A percentile compares a stretch with the other conserved stretches of the same genome.
Conservation (phyloP, 23 red algal species). For the Agarophyton chilense region DNA sequence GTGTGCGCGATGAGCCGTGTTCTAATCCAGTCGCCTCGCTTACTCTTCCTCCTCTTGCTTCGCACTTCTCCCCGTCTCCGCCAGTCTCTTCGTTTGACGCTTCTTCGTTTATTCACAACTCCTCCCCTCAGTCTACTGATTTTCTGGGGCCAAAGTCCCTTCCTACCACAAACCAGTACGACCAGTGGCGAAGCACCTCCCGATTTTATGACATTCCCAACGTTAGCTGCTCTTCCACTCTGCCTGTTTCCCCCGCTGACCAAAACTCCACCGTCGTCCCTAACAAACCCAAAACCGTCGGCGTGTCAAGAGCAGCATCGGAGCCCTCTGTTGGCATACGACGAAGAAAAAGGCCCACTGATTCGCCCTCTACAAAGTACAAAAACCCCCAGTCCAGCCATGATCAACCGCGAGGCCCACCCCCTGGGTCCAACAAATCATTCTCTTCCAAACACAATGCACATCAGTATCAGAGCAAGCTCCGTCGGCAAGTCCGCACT, state of each 20-base stretch:
- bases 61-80: background rate
- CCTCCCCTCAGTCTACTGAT: background rate
- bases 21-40: background rate
- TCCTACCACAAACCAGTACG: background rate
- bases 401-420: background rate
- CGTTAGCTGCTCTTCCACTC: background rate
- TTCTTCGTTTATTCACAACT: background rate
- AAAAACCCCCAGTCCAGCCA: background rate
- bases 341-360: background rate
- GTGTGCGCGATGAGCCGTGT: background rate
- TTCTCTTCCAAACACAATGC: background rate
- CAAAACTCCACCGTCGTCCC: slow-evolving; percentile 7
- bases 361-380: background rate
- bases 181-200: background rate
- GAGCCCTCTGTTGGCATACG: background rate
- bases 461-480: slow-evolving; percentile 8
- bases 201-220: background rate
- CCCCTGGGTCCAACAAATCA: background rate
- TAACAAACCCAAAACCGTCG: background rate
- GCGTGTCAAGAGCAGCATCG: background rate
- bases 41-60: slow-evolving; percentile 4
- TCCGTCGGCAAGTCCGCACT: slow-evolving; percentile 41
- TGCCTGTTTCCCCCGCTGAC: background rate
- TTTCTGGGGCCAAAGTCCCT: slow-evolving; percentile 12
- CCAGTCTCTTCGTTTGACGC: slow-evolving; percentile 16